A percentile compares a stretch with the other conserved stretches of the same genome.
phyloP scores from a whole-genome alignment of 2,329 filamentous ascomycete genomes.

The Colletotrichum echinochloae region DNA sequence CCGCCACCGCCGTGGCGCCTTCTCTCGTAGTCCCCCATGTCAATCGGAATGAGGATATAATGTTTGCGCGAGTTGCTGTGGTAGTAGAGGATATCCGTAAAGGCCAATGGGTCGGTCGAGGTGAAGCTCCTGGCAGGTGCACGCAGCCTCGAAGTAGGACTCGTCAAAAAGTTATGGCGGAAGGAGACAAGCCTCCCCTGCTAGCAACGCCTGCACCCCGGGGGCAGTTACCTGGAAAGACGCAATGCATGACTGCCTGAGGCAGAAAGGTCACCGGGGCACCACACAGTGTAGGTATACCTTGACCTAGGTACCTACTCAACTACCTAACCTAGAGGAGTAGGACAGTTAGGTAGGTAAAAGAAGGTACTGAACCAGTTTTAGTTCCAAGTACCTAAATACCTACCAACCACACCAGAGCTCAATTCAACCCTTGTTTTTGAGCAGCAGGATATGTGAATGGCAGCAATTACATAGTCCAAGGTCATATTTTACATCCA shows the following conservation, averaged over 20 bases:
- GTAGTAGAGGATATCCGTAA: background rate
- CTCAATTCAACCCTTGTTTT: background rate
- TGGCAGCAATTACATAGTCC: background rate
- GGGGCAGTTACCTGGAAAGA: background rate
- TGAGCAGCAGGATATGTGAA: background rate
- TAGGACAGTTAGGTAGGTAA: no score
- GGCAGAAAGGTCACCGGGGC: slow-evolving; percentile 13
- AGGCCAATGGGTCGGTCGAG: slow-evolving; percentile 1
- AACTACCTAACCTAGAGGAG: no score
- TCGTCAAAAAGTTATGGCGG: slow-evolving; percentile 36
- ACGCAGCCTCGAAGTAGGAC: slow-evolving; percentile 27
- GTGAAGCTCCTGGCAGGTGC: background rate
- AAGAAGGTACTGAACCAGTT: background rate
- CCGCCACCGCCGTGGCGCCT: slow-evolving; percentile 65
- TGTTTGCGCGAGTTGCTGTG: background rate
- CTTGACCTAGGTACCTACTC: no score
- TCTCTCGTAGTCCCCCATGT: slow-evolving; percentile 69
- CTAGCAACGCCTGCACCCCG: slow-evolving; percentile 20
- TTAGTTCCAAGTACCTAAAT: background rate
- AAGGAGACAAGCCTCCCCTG: slow-evolving; percentile 38
- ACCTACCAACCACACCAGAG: background rate
- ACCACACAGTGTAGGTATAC: background rate
- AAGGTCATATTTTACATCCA: background rate
- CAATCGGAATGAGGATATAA: background rate
- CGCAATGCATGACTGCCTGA: slow-evolving; percentile 36